Base-by-base conservation (phyloP, 148 eudicot species). In the Fallopia convolvulus region DNA sequence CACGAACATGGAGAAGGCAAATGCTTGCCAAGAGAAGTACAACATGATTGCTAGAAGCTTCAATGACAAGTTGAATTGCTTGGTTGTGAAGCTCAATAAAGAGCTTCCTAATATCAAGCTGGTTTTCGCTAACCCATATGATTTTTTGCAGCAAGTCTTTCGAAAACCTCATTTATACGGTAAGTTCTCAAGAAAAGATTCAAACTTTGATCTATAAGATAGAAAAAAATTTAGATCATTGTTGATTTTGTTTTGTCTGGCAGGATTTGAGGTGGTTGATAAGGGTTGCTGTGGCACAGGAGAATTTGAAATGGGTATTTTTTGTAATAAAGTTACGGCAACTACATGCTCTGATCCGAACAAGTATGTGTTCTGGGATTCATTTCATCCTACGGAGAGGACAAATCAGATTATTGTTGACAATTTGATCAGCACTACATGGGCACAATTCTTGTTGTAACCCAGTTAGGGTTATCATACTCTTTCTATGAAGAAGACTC, bases 21-120 rank as follows among this genome's bases (percentile, higher is more conserved):
- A 83, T 50, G 82, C 36, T 23, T 88, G 91, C 73, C 73, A 61
- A 33, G 53, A 81, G 56, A 78, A 26, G 3, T 78, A 72, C 79
- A 83, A 83, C 66, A 47, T 26, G 1, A 78, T 83, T 56, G 81
- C 86, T 0, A 13, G 36, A 74, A 40, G 47, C 40, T 83, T 81
- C 26, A 83, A 81, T 49, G 39, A 18, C 13, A 83, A 78, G 55
- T 46, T 83, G 42, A 70, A 5, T 8, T 23, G 72, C 72, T 15
- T 63, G 81, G 80, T 83, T 17, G 6, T 73, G 7, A 73, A 73
- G 55, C 77, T 75, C 13, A 75, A 46, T 15, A 50, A 75, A 30
- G 63, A 75, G 41, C 77, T 75, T 33, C 20, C 21, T 4, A 33
- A 33, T 9, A 52, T 75, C 44, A 75, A 75, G 21, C 0, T 75